Evolutionary conservation across 2,329 filamentous ascomycete genomes (phyloP).

Genomic region (Monosporascus sp.): DNA sequence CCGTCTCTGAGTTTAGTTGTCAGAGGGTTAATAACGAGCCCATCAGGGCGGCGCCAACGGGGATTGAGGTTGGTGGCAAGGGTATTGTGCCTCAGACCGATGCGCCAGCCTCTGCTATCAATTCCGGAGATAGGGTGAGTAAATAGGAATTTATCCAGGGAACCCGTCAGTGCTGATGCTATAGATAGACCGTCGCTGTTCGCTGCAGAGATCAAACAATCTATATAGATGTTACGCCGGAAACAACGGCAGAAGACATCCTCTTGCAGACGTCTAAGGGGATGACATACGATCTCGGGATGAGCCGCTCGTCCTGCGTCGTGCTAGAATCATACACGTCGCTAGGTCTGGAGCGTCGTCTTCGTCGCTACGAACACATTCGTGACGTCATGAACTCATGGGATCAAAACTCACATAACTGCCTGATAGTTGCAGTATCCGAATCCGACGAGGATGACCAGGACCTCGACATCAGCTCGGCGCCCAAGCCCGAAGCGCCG

Average conservation of each 20-base stretch:
- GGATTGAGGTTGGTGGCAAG: slow-evolving; percentile 40
- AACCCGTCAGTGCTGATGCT: slow-evolving; percentile 21
- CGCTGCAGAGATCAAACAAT: slow-evolving; percentile 67
- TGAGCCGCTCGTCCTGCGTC: slow-evolving; percentile 63
- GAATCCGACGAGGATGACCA: slow-evolving; percentile 49
- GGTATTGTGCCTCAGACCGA: slow-evolving; percentile 55
- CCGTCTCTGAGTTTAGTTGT: slow-evolving; percentile 25
- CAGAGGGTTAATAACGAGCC: slow-evolving; percentile 12
- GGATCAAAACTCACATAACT: slow-evolving; percentile 76
- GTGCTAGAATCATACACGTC: slow-evolving; percentile 71
- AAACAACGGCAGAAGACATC: slow-evolving; percentile 71
- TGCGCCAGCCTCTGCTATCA: slow-evolving; percentile 75
- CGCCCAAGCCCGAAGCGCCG: slow-evolving; percentile 51
- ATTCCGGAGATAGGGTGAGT: slow-evolving; percentile 71
- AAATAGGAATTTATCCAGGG: slow-evolving; percentile 5
- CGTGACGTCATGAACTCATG: slow-evolving; percentile 90
- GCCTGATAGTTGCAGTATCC: slow-evolving; percentile 61
- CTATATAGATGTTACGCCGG: slow-evolving; percentile 65
- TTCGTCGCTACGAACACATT: slow-evolving; percentile 82
- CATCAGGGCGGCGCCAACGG: slow-evolving; percentile 18
- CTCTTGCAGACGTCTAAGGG: slow-evolving; percentile 61
- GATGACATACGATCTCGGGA: slow-evolving; percentile 50
- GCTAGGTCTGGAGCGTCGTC: slow-evolving; percentile 73
- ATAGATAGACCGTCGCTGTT: slow-evolving; percentile 60
- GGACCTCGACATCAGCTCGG: slow-evolving; percentile 62